Conservation (phyloP, 2,329 filamentous ascomycete species). For the Xylaria sp. region DNA sequence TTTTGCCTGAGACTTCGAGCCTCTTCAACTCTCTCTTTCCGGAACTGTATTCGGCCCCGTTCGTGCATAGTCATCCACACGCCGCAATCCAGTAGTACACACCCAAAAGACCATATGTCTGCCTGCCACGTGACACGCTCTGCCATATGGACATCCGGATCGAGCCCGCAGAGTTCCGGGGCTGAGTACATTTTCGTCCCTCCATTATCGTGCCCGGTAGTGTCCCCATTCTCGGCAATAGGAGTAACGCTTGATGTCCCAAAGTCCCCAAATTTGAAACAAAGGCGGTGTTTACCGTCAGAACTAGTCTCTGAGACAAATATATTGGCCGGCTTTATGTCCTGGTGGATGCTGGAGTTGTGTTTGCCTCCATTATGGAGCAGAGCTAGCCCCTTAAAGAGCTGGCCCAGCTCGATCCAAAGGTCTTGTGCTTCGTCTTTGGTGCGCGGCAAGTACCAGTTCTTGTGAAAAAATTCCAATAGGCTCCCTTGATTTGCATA, state of each 20-base stretch:
- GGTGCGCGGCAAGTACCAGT: conserved; percentile 9
- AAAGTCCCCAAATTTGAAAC: too few species aligned
- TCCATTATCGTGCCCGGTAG: too few species aligned
- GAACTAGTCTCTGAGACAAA: not conserved
- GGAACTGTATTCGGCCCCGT: conserved; percentile 14
- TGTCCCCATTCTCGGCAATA: too few species aligned
- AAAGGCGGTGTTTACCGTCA: not conserved
- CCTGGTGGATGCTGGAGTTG: conserved; percentile 5
- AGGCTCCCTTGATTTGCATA: conserved; percentile 20
- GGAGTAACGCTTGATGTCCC: too few species aligned
- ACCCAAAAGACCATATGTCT: conserved; percentile 24
- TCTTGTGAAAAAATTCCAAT: conserved; percentile 6
- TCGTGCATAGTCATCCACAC: conserved; percentile 21
- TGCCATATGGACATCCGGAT: not conserved
- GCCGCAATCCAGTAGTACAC: conserved; percentile 19
- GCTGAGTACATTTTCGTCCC: conserved; percentile 20
- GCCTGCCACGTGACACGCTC: not conserved
- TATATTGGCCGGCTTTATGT: conserved; percentile 24
- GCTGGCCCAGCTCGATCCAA: not conserved
- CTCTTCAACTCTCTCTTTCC: not conserved
- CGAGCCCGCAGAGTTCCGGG: conserved; percentile 2
- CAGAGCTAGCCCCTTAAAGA: not conserved
- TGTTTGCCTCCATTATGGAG: conserved; percentile 4
- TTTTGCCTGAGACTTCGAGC: not conserved
- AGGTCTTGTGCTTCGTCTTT: conserved; percentile 13